Conservation (phyloP, 768 basidiomycete species). For the Suillus plorans region DNA sequence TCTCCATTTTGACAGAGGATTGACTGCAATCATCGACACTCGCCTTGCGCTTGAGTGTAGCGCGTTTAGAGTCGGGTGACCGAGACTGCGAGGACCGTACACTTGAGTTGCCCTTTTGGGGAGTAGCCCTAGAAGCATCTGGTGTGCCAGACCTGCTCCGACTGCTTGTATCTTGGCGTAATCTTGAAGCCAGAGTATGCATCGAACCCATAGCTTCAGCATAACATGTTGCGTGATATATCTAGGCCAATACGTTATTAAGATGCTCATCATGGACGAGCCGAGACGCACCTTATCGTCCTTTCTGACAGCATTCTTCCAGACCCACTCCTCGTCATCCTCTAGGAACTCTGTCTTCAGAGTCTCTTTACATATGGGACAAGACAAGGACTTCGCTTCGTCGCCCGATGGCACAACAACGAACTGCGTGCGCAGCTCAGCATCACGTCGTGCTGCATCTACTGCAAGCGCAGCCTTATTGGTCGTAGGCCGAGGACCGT, state of each 20-base stretch:
- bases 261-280: not conserved
- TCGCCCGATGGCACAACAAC: slow-evolving; percentile 90
- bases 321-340: slow-evolving; percentile 98
- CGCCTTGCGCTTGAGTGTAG: slow-evolving; percentile 77
- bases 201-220: slow-evolving; percentile 72
- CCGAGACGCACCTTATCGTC: slow-evolving; percentile 72
- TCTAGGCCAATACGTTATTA: slow-evolving; percentile 42
- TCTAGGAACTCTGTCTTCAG: slow-evolving; percentile 91
- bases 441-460: slow-evolving; percentile 70
- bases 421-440: slow-evolving; percentile 71
- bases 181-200: slow-evolving; percentile 62
- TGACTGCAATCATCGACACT: slow-evolving; percentile 44
- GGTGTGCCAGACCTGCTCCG: slow-evolving; percentile 79
- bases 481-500: slow-evolving; percentile 49
- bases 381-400: slow-evolving; percentile 80
- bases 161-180: slow-evolving; percentile 58
- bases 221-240: slow-evolving; percentile 94
- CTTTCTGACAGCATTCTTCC: slow-evolving; percentile 85
- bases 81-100: slow-evolving; percentile 45
- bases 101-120: slow-evolving; percentile 32
- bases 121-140: slow-evolving; percentile 45
- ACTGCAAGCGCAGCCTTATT: slow-evolving; percentile 60
- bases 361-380: slow-evolving; percentile 95
- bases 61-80: slow-evolving; percentile 51
- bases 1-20: slow-evolving; percentile 33